Percentiles rank a stretch among this genome's conserved stretches.
Conservation (phyloP, 352 stramenopile genomes). For the Globisporangium barbulae region DNA sequence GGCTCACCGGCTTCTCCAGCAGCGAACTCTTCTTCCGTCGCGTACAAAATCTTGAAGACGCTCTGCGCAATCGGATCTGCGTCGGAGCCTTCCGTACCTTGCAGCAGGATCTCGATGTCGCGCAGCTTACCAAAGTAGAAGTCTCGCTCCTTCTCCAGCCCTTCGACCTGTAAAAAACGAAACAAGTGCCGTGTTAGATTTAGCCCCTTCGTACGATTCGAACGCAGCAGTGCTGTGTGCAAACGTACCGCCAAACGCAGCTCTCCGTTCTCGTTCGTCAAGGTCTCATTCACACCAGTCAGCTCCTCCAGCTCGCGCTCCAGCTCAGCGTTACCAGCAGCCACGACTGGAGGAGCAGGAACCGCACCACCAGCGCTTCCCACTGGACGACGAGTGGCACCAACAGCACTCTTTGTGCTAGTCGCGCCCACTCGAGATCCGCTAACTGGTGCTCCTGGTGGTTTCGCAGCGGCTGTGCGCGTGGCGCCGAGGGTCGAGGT, state of each 20-base stretch:
- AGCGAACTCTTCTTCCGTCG: conserved; percentile 58
- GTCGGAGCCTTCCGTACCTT: conserved; percentile 58
- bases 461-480: conserved; percentile 31
- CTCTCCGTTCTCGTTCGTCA: conserved; percentile 79
- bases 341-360: conserved; percentile 13
- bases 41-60: conserved; percentile 88
- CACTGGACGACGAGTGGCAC: conserved; percentile 28
- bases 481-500: conserved; percentile 20
- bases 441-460: conserved; percentile 40
- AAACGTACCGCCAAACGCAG: conserved; percentile 60
- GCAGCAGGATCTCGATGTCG: conserved; percentile 96
- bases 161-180: conserved; percentile 59
- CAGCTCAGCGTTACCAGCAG: conserved; percentile 36
- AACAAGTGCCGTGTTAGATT: not conserved
- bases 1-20: conserved; percentile 38
- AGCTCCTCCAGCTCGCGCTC: conserved; percentile 81
- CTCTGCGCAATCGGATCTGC: conserved; percentile 52
- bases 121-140: conserved; percentile 99
- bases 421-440: conserved; percentile 21
- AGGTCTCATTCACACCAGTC: conserved; percentile 50
- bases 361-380: conserved; percentile 22
- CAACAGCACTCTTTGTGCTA: conserved; percentile 12
- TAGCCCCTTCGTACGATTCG: conserved; percentile 1
- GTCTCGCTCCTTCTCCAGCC: conserved; percentile 93
- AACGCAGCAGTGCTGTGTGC: not conserved